Evolutionary conservation across 2,329 filamentous ascomycete species (phyloP).

Genomic region (Leptoxyphium fumago): DNA sequence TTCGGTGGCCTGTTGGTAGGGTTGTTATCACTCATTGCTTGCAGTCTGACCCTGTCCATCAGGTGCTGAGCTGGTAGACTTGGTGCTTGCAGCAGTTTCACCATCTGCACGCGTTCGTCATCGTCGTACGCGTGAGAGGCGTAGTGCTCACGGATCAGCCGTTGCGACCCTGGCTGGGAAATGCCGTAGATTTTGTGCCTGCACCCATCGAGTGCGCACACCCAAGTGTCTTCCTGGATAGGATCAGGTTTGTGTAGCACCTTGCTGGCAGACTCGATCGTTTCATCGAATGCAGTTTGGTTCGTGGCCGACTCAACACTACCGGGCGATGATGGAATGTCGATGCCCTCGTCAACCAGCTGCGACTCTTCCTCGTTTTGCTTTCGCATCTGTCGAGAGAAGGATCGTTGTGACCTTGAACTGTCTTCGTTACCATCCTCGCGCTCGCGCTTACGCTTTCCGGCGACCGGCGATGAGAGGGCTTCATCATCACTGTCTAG

Average conservation of each 20-base stretch:
- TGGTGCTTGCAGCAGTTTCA: constrained; percentile 42
- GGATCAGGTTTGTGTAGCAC: constrained; percentile 9
- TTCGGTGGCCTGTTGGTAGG: neutral
- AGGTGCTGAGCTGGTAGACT: constrained; percentile 28
- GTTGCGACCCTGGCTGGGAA: constrained; percentile 40
- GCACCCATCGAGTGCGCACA: constrained; percentile 50
- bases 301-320: neutral
- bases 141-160: constrained; percentile 46
- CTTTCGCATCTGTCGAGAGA: neutral
- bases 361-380: neutral
- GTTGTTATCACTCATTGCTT: constrained; percentile 7
- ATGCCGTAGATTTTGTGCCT: constrained; percentile 48
- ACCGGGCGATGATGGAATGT: constrained; percentile 17
- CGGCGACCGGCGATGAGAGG: constrained; percentile 6
- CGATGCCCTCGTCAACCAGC: constrained; percentile 19
- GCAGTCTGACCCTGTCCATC: constrained; percentile 29
- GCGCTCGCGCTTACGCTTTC: constrained; percentile 7
- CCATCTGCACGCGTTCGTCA: constrained; percentile 34
- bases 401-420: neutral
- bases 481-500: constrained; percentile 11
- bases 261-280: constrained; percentile 15
- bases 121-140: constrained; percentile 44
- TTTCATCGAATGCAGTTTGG: constrained; percentile 5
- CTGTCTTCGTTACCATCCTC: neutral
- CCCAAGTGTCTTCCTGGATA: constrained; percentile 42